A percentile compares a stretch with the other conserved stretches of the same genome.
These are phyloP conservation scores for Euryodendron excelsum DNA, from an alignment of 148 eudicot species.

Conservation along the genomic window DNA sequence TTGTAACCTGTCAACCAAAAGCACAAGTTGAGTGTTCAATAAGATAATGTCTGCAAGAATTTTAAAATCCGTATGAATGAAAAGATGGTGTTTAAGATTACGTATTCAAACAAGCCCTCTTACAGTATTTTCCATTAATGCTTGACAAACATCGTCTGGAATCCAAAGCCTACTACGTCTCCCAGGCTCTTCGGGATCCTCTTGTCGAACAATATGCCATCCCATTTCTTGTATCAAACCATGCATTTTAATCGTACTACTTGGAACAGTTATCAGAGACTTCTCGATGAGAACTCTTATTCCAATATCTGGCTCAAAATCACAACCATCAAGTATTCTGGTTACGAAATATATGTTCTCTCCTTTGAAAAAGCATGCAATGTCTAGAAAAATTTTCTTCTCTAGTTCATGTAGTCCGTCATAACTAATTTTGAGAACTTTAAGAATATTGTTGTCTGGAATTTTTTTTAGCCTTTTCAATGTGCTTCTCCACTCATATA, in stretches of 20 bases:
- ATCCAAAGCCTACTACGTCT: too few species aligned
- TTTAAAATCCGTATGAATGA: neutral
- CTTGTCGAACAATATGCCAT: too few species aligned
- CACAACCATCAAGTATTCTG: too few species aligned
- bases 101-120: neutral
- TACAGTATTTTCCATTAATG: too few species aligned
- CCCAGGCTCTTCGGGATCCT: too few species aligned
- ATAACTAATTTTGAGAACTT: constrained; percentile 12
- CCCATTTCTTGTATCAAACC: too few species aligned
- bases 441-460: neutral
- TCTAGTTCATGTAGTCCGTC: constrained; percentile 13
- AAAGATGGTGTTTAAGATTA: neutral
- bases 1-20: neutral
- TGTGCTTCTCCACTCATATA: constrained; percentile 4
- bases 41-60: neutral
- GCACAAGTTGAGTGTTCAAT: neutral
- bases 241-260: neutral
- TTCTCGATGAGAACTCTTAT: constrained; percentile 17
- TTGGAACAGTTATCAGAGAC: neutral
- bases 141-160: too few species aligned
- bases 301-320: constrained; percentile 4
- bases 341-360: neutral
- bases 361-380: constrained; percentile 17
- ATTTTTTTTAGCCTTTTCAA: constrained; percentile 1
- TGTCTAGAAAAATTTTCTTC: constrained; percentile 15